Percentiles rank a stretch among this genome's conserved stretches.
Evolutionary conservation across 192 early-diverging fungal species (phyloP).

Genomic region (Linnemannia schmuckeri): DNA sequence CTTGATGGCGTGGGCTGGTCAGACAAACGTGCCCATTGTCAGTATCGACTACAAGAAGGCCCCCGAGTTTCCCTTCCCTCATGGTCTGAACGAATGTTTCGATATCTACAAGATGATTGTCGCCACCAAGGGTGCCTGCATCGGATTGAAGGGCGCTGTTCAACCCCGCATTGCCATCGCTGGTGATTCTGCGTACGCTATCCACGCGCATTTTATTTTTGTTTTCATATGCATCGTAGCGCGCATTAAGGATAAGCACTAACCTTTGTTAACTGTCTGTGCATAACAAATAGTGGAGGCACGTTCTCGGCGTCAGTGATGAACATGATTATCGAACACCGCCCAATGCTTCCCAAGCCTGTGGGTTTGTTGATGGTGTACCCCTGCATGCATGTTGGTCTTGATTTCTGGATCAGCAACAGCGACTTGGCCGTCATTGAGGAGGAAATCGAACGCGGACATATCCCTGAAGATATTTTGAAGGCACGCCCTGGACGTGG

Average conservation of each 20-base stretch:
- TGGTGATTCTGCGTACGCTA: conserved; percentile 94
- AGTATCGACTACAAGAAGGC: conserved; percentile 95
- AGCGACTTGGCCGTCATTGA: conserved; percentile 53
- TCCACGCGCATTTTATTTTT: not conserved
- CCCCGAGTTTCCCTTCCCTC: conserved; percentile 96
- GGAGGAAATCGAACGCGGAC: conserved; percentile 42
- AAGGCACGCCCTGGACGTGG: conserved; percentile 49
- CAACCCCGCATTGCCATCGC: conserved; percentile 81
- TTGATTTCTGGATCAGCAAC: conserved; percentile 90
- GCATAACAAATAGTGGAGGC: conserved; percentile 76
- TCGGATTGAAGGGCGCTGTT: conserved; percentile 78
- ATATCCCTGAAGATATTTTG: conserved; percentile 33
- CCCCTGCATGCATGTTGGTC: conserved; percentile 90
- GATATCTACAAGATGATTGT: conserved; percentile 85
- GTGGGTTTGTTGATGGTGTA: conserved; percentile 89
- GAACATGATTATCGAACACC: conserved; percentile 80
- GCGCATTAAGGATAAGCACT: too few species aligned
- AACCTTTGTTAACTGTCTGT: not conserved
- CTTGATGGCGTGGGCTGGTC: conserved; percentile 82
- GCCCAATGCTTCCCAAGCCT: conserved; percentile 70
- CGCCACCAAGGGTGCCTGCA: conserved; percentile 78
- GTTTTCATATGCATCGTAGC: not conserved
- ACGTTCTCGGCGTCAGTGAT: conserved; percentile 85
- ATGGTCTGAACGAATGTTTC: conserved; percentile 90
- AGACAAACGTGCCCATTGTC: conserved; percentile 78